Evolutionary conservation across 768 basidiomycete genomes (phyloP), one percentile per base, ranked within the genome.

Genomic region (Lentinula detonsa): DNA sequence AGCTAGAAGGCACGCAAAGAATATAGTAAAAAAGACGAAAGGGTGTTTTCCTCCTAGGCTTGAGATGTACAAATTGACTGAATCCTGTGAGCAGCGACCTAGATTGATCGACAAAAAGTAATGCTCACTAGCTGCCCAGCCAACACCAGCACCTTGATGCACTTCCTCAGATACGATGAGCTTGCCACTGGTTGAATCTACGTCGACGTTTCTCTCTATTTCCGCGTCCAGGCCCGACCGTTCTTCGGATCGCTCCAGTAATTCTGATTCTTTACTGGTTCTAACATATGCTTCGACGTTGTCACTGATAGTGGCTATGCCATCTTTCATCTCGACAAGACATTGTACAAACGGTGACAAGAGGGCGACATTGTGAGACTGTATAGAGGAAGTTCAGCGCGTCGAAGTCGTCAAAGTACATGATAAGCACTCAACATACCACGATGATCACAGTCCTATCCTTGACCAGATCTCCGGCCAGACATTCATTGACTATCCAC

Each of bases 371-470:
- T 75, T 71, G 56, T 74, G 74, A 1, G 74, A 74, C 71, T 74
- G 31, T n/a, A 50, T 13, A 57, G 7, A 49, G 11, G 23, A 42
- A 33, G 34, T 6, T 45, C 51, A 48, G 28, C 15, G 23, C 5
- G 4, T 42, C 2, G 3, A 34, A 46, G 16, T 8, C 13, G 23
- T 28, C 21, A 5, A 33, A 31, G 43, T 6, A 1, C 33, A 18
- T 10, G 7, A 9, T 23, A 23, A 23, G 23, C 23, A 23, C 23
- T 23, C 23, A 40, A 68, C 78, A 65, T 62, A 82, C 81, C 60
- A 85, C 81, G 1, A 85, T 71, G 7, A 85, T 65, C 10, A 85
- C 72, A 2, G 84, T 85, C n/a, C 84, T 73, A 23, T 73, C 79
- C 13, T 68, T 70, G 40, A 85, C 66, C 4, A 85, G 68, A 59